A percentile compares a stretch with the other conserved stretches of the same genome.
These are phyloP conservation scores for Phytopythium cucurbitacearum DNA, from an alignment of 352 stramenopile species.

Conservation along the genomic window DNA sequence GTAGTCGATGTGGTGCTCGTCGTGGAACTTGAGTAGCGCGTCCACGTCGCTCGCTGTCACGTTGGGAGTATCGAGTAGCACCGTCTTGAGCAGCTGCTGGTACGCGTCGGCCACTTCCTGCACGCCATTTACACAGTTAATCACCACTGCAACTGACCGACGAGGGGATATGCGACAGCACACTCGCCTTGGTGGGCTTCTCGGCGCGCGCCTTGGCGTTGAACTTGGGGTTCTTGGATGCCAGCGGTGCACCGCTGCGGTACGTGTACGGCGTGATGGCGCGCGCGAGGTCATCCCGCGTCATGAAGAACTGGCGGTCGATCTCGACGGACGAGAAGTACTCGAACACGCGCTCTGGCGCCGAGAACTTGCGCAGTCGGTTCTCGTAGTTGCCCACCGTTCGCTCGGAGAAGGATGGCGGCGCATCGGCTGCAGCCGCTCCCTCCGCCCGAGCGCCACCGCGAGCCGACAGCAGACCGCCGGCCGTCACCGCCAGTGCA, in stretches of 20 bases:
- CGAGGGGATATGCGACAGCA: not conserved
- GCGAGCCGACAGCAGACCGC: slow-evolving; percentile 6
- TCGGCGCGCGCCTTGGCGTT: slow-evolving; percentile 51
- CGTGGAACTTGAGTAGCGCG: slow-evolving; percentile 45
- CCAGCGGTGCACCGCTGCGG: slow-evolving; percentile 59
- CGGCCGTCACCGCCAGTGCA: slow-evolving; percentile 8
- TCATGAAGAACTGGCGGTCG: slow-evolving; percentile 83
- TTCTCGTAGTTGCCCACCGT: slow-evolving; percentile 89
- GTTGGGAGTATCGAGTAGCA: slow-evolving; percentile 50
- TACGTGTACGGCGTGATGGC: slow-evolving; percentile 84
- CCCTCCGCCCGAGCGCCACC: slow-evolving; percentile 16
- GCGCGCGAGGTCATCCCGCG: slow-evolving; percentile 70
- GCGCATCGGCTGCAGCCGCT: not conserved
- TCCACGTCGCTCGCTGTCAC: slow-evolving; percentile 45
- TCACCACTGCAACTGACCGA: not conserved
- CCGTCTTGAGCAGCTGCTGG: slow-evolving; percentile 34
- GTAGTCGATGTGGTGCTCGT: slow-evolving; percentile 69
- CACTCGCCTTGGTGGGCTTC: slow-evolving; percentile 40
- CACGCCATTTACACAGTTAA: not conserved
- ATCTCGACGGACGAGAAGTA: slow-evolving; percentile 88
- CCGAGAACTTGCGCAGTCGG: slow-evolving; percentile 78
- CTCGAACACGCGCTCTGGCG: slow-evolving; percentile 86
- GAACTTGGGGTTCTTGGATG: slow-evolving; percentile 82
- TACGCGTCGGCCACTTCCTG: slow-evolving; percentile 51
- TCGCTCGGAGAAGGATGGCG: slow-evolving; percentile 68